Conservation (phyloP, 495 filamentous ascomycete species). For the Copromyces sp. region DNA sequence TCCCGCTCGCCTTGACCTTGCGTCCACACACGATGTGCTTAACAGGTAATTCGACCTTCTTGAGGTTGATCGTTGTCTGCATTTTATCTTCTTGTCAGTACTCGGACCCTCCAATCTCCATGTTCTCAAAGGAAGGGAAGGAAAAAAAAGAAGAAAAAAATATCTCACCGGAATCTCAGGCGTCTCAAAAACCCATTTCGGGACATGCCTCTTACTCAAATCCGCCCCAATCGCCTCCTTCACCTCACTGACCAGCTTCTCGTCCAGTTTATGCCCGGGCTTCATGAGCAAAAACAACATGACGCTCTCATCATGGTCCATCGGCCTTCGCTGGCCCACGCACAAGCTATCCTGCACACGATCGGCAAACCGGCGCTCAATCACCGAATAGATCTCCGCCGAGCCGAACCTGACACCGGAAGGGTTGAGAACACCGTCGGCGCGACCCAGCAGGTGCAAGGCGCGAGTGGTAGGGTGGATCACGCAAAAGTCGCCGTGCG, state of each 20-base stretch:
- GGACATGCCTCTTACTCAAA: constrained; percentile 63
- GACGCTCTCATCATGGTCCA: constrained; percentile 62
- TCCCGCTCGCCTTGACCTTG: constrained; percentile 64
- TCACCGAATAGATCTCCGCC: constrained; percentile 67
- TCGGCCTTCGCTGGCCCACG: constrained; percentile 60
- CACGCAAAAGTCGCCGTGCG: constrained; percentile 68
- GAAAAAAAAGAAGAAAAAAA: not conserved
- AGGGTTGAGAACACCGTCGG: constrained; percentile 85
- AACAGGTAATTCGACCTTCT: constrained; percentile 78
- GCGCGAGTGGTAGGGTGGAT: constrained; percentile 57
- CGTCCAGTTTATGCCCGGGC: constrained; percentile 44
- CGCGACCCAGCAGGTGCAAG: constrained; percentile 64
- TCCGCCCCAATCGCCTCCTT: constrained; percentile 52
- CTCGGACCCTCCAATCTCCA: no score
- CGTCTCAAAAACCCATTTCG: constrained; percentile 69
- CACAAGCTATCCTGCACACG: constrained; percentile 58
- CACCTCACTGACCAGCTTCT: constrained; percentile 46
- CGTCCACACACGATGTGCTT: constrained; percentile 76
- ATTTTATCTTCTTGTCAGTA: not conserved
- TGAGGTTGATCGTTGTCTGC: constrained; percentile 71
- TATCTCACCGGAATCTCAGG: constrained; percentile 65
- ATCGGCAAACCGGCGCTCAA: constrained; percentile 55
- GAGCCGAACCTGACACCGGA: constrained; percentile 79
- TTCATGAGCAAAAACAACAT: constrained; percentile 69
- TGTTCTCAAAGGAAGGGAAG: not conserved